Base-by-base conservation (phyloP, 352 stramenopile species). In the Phytophthora pluvialis region DNA sequence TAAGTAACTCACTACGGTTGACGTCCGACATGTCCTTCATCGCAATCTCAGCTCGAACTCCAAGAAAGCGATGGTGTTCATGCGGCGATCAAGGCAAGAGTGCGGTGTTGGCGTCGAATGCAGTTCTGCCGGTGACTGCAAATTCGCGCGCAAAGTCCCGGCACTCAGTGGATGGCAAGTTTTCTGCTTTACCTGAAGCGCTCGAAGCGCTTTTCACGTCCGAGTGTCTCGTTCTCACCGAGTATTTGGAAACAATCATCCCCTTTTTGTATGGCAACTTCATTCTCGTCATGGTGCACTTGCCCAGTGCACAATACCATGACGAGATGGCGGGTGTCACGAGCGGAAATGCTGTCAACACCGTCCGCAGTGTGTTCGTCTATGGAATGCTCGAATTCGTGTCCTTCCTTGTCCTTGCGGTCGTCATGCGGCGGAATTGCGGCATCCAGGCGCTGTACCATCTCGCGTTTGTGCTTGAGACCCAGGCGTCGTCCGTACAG, bases 241-340 rank as follows among this genome's bases (percentile, higher is more conserved):
- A 75, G 53, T 78, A 78, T 53, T 45, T 58, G 15, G 71, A 78
- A 45, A 56, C 60, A 7, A 53, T 78, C 42, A 65, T 78, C 42
- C 62, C 61, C 0, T 7, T 75, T 3, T 55, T 72, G 21, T 75
- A 73, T 59, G 60, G 18, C 13, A 25, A 12, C 12, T 60, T 18
- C n/a, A n/a, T n/a, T n/a, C n/a, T n/a, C n/a, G n/a, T n/a, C n/a
- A 11, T 21, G 38, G 42, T 63, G 35, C 2, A 58, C n/a, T n/a
- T 72, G 5, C 56, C 59, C 15, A 72, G 67, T 16, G 50, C 43
- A 10, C 7, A 49, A 25, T 80, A 72, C 28, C 73, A 80, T 43
- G 47, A 55, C 18, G 66, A 75, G 28, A 49, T 71, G 11, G 12
- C 35, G 25, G 29, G 40, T 1, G 62, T 72, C 11, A 47, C 18